Percentiles rank a stretch among this genome's conserved stretches.
phyloP scores from a whole-genome alignment of 73 alveolate species.

The Uronychia setigera region DNA sequence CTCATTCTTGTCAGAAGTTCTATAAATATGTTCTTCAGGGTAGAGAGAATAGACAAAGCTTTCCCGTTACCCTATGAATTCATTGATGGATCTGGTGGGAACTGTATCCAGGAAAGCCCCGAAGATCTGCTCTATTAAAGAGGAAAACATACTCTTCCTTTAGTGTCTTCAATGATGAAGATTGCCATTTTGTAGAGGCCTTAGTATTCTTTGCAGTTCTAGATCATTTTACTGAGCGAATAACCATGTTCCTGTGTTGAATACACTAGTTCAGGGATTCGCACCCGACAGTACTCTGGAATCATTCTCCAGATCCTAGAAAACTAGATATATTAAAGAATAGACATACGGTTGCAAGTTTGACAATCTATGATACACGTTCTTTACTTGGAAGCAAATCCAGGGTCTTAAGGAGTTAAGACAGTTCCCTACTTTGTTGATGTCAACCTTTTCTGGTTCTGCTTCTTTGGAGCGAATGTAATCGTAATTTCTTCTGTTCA shows the following conservation, averaged over 20 bases:
- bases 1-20: conserved; percentile 2
- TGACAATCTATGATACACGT: conserved; percentile 21
- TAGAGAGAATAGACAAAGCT: conserved; percentile 37
- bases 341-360: neutral
- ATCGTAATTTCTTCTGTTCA: conserved; percentile 37
- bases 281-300: conserved; percentile 53
- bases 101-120: conserved; percentile 65
- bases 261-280: conserved; percentile 42
- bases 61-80: conserved; percentile 35
- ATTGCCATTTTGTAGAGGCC: conserved; percentile 15
- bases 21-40: conserved; percentile 9
- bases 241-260: conserved; percentile 41
- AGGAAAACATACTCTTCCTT: neutral
- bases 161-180: conserved; percentile 11
- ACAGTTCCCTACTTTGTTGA: neutral
- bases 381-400: conserved; percentile 46
- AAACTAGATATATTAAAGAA: conserved; percentile 14
- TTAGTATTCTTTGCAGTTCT: conserved; percentile 8
- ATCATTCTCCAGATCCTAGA: conserved; percentile 48
- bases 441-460: neutral
- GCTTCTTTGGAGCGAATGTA: conserved; percentile 10
- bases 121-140: conserved; percentile 24
- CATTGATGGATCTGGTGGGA: neutral
- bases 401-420: neutral
- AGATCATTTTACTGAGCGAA: conserved; percentile 15